Evolutionary conservation across 169 alveolate species (phyloP), one percentile per base, ranked within the genome.

Genomic region (Babesia ovata): DNA sequence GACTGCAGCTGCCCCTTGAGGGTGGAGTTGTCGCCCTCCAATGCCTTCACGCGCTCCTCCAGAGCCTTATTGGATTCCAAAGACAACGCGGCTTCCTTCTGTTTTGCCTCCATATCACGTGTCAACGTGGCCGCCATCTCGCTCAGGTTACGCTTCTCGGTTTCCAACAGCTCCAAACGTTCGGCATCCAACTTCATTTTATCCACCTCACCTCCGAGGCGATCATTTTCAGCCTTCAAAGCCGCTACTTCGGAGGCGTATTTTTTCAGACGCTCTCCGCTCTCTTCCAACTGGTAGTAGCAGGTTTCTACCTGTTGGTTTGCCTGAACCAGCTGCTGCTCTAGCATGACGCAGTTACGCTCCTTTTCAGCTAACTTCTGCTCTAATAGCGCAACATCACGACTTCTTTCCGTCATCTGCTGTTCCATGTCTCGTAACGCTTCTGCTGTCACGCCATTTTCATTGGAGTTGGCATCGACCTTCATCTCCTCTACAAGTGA

Each of bases 281-380:
- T 49, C 50, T 22, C 65, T 24, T 67, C 76, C 76, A 67, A 44
- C 76, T 67, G 39, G 45, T 67, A 53, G 26, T 50, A 50, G 54
- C 65, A 67, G 17, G 63, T 42, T n/a, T 67, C 76, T 1, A 54
- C 76, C 53, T 67, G 76, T 4, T 45, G 63, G 67, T 67, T 67
- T 17, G 76, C 65, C 65, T 67, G 76, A 21, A 54, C 45, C 24
- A 67, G 39, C 56, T 67, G 63, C 65, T 67, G 66, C 65, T 67
- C 76, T 0, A 67, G 54, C 58, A 67, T 29, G 14, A 28, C 44
- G 36, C 76, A 50, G 2, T 67, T 10, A 13, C 22, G 49, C 26
- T 67, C 76, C 65, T 67, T 67, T 6, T 49, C 63, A 19, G 66
- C 53, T 17, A 67, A 56, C 58, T 49, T 26, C 76, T 67, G n/a